Evolutionary conservation across 352 stramenopile species (phyloP), one percentile per base, ranked within the genome.

Genomic region (Phytophthora palmivora): DNA sequence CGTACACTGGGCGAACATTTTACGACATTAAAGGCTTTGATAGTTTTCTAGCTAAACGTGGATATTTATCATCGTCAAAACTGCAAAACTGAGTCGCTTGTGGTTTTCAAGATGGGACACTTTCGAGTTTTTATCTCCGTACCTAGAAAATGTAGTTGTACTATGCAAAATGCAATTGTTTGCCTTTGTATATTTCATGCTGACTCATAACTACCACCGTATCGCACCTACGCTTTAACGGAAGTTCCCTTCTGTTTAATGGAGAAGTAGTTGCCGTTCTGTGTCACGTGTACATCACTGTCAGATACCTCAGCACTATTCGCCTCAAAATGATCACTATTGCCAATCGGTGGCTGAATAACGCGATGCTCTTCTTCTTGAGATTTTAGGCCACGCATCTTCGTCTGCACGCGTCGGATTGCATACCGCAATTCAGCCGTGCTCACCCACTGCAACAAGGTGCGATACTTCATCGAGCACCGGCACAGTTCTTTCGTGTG

Each of bases 21-120:
- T 92, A 92, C 70, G 83, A 92, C 42, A 89, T 92, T 33, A 58
- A 76, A 3, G 83, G 83, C 14, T 90, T 92, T 54, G 71, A 87
- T 10, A 63, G 49, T 1, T 91, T 88, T 44, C 36, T 88, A 3
- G 58, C 56, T 21, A 70, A 67, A 15, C 69, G 72, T 7, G 53
- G 43, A 34, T 39, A 63, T 36, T 46, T 32, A 15, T 14, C 58
- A 16, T 7, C 47, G 10, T 32, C 19, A 43, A 33, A 46, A 41
- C 7, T 47, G 32, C 30, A 34, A 10, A 34, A 34, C 10, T 34
- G 30, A 9, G n/a, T n/a, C n/a, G n/a, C n/a, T n/a, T n/a, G n/a
- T n/a, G n/a, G n/a, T n/a, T n/a, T n/a, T n/a, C 24, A 28, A 28
- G 6, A 6, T 34, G 5, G 30, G 30, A 34, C 30, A 34, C 24